phyloP scores from a whole-genome alignment of 176 grass and related monocot species.

The Avena atlantica region DNA sequence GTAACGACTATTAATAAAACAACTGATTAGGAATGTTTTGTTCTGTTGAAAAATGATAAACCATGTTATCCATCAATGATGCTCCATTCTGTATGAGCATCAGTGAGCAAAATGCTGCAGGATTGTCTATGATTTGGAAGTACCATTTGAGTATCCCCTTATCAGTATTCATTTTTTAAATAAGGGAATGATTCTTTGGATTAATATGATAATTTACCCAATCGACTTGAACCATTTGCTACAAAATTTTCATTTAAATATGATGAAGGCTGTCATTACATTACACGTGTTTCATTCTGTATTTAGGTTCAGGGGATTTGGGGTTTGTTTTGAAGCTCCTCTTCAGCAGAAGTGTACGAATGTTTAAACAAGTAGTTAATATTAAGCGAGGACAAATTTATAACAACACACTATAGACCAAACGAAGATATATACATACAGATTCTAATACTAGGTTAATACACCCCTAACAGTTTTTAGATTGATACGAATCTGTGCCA shows the following conservation, averaged over 20 bases:
- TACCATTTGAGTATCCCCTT: neutral
- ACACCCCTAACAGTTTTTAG: neutral
- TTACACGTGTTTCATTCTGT: neutral
- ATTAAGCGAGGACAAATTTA: neutral
- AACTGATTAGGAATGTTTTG: neutral
- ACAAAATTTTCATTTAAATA: neutral
- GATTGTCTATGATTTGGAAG: neutral
- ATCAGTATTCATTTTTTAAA: neutral
- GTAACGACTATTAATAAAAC: neutral
- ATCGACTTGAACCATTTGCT: neutral
- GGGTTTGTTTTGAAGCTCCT: neutral
- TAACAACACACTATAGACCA: neutral
- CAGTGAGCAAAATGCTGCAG: neutral
- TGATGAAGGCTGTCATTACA: neutral
- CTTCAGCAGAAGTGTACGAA: neutral
- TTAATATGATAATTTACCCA: neutral
- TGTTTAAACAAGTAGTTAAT: neutral
- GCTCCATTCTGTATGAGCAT: neutral
- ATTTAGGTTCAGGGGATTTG: neutral
- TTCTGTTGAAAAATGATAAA: conserved; percentile 10
- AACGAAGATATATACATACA: neutral
- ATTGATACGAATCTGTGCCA: neutral
- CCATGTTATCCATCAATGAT: neutral
- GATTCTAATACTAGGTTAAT: neutral
- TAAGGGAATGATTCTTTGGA: conserved; percentile 1